Base-by-base conservation (phyloP, 441 rosid genomes). In the Corymbia calophylla region DNA sequence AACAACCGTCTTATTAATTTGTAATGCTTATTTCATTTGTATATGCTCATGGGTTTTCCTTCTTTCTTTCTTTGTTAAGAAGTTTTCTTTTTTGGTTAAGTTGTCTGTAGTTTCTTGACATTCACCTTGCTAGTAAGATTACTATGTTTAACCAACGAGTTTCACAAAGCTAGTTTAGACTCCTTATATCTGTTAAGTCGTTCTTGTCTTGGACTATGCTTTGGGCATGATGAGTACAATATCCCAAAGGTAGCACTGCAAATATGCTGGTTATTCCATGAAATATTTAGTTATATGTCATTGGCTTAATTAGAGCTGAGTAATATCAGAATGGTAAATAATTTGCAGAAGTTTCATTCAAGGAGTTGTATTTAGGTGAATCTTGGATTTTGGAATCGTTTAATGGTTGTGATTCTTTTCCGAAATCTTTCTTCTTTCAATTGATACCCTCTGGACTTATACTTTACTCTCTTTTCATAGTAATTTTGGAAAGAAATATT, bases 1-100 rank as follows among this genome's bases (percentile, higher is more conserved):
- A 97, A 97, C 81, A 96, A 96, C 49, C 97, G 98, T 54, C 99
- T 97, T 90, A 95, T 97, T 88, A 97, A 95, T 92, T 97, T 95
- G 99, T 97, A 97, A 91, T 91, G 88, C 86, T 88, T 89, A 53
- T 91, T 77, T 87, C 27, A 49, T 62, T 60, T 27, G 31, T 29
- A 17, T 44, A 86, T 86, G 73, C 49, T 88, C 21, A 9, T 86
- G 66, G 60, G 56, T 53, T 25, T 19, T 39, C 53, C 47, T 53
- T 49, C n/a, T 88, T 47, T 66, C 60, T 53, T 51, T 55, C 62
- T 88, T 70, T 56, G 2, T 87, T 60, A 15, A 80, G 56, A 51
- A 35, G 81, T 44, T 70, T 70, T 70, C 81, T 70, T 35, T 70
- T 15, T 35, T 35, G 19, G 25, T 70, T 21, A 35, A 70, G 81